A percentile compares a stretch with the other conserved stretches of the same genome.
These are phyloP conservation scores for Tolypocladium inflatum DNA, from an alignment of 2,329 filamentous ascomycete species.

Conservation along the genomic window DNA sequence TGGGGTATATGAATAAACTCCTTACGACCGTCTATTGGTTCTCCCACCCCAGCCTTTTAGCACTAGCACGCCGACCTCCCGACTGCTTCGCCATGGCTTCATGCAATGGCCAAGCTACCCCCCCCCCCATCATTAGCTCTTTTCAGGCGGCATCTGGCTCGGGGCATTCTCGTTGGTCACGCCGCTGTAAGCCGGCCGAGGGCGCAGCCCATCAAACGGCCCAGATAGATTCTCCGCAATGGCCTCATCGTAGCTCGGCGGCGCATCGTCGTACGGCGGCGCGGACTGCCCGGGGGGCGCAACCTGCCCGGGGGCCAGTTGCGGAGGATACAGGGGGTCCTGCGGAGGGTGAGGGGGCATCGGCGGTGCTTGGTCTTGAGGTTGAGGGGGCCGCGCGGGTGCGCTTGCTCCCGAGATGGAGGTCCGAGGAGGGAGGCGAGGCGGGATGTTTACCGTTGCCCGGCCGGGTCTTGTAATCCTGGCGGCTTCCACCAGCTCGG, in stretches of 20 bases:
- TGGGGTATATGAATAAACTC: background rate
- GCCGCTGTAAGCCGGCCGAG: constrained; percentile 59
- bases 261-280: constrained; percentile 60
- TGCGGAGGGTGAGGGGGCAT: constrained; percentile 19
- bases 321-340: constrained; percentile 50
- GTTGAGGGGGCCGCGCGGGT: constrained; percentile 9
- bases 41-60: background rate
- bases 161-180: constrained; percentile 53
- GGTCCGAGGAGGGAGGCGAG: constrained; percentile 25
- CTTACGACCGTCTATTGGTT: background rate
- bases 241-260: constrained; percentile 90
- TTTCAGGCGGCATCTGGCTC: constrained; percentile 37
- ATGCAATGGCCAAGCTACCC: constrained; percentile 6
- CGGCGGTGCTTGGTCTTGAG: constrained; percentile 9
- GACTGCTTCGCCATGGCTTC: background rate
- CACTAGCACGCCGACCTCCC: background rate
- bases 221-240: constrained; percentile 66
- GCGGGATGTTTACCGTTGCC: constrained; percentile 23
- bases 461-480: constrained; percentile 26
- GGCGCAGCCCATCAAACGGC: constrained; percentile 51
- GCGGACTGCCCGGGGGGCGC: constrained; percentile 31
- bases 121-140: constrained; percentile 17
- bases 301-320: constrained; percentile 34
- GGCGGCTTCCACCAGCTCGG: constrained; percentile 59
- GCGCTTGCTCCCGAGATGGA: constrained; percentile 13